Percentiles rank a stretch among this genome's conserved stretches.
These are phyloP conservation scores for Rhynchospora pubera DNA, from an alignment of 176 grass and related monocot genomes.

Conservation along the genomic window DNA sequence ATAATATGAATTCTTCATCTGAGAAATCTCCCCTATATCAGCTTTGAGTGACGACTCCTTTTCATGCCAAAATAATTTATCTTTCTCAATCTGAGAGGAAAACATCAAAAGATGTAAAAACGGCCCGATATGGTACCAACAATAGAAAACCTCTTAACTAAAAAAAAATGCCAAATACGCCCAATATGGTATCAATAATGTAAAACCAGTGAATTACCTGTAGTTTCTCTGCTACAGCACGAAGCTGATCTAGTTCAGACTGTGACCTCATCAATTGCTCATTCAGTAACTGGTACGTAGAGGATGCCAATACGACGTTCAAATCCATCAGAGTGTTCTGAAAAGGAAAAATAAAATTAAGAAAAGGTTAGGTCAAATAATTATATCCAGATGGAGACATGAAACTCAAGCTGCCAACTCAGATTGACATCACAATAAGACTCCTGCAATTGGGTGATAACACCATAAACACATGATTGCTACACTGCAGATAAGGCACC, in stretches of 20 bases:
- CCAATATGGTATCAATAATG: not conserved
- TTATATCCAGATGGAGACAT: not conserved
- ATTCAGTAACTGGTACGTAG: constrained; percentile 60
- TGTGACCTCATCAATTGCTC: constrained; percentile 57
- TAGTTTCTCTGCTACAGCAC: constrained; percentile 70
- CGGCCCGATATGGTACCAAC: not conserved
- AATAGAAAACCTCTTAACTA: constrained; percentile 25
- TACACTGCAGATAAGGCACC: not conserved
- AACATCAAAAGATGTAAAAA: constrained; percentile 21
- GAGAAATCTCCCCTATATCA: constrained; percentile 62
- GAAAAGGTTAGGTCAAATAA: not conserved
- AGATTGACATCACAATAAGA: not conserved
- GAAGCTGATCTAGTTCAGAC: constrained; percentile 49
- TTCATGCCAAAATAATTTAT: constrained; percentile 78
- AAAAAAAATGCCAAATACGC: not conserved
- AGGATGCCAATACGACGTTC: constrained; percentile 72
- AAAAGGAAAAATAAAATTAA: constrained; percentile 10
- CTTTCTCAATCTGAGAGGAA: constrained; percentile 61
- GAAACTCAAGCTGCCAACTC: not conserved
- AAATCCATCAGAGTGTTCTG: constrained; percentile 87
- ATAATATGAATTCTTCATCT: constrained; percentile 42
- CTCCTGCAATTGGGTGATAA: not conserved
- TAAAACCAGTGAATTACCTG: constrained; percentile 73
- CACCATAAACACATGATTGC: not conserved
- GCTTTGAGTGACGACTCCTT: constrained; percentile 57